Base-by-base conservation (phyloP, 495 filamentous ascomycete species). In the Apodospora peruviana region DNA sequence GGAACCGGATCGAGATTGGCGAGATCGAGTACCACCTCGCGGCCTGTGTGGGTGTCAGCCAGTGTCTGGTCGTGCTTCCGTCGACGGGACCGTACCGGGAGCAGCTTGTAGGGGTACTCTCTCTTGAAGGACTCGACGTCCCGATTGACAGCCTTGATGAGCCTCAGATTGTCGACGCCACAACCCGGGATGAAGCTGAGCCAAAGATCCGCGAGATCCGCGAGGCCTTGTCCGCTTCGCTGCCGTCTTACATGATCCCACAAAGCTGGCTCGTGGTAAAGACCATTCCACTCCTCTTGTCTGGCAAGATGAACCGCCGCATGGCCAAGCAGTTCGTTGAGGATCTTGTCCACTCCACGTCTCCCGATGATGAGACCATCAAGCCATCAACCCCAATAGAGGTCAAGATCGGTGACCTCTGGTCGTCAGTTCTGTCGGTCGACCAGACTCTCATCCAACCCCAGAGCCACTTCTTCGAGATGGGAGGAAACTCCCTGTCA, bases 1-100 rank as follows among this genome's bases (percentile, higher is more conserved):
- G 66, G 1, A 57, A 64, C 45, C 58, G 66, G 0, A 24, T 68
- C 5, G 62, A 68, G 40, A 24, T 64, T 2, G 59, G 41, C 8
- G 65, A 68, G 35, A 54, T 68, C 8, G 62, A 67, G 36, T 27
- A 49, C 22, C 47, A 50, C 27, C 27, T 32, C 7, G 14, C 27
- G 27, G 7, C 14, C 27, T 7, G 14, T 14, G 14, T 7, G 27
- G 14, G 14, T 32, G 14, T 32, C 27, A 7, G 14, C 7, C 27
- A 32, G 7, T 7, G 7, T 32, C 7, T 32, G 27, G 27, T 32
- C 27, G 27, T 14, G 27, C 14, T 7, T 14, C 27, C 27, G 7
- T 7, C 7, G 27, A 14, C 27, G 7, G 27, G 27, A 14, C 27
- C 27, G 7, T 32, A 14, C 27, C 7, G 14, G 27, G 14, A 32